Percentiles rank a stretch among this genome's conserved stretches.
Conservation (phyloP, 2,329 filamentous ascomycete genomes). For the Diaporthe amygdali region DNA sequence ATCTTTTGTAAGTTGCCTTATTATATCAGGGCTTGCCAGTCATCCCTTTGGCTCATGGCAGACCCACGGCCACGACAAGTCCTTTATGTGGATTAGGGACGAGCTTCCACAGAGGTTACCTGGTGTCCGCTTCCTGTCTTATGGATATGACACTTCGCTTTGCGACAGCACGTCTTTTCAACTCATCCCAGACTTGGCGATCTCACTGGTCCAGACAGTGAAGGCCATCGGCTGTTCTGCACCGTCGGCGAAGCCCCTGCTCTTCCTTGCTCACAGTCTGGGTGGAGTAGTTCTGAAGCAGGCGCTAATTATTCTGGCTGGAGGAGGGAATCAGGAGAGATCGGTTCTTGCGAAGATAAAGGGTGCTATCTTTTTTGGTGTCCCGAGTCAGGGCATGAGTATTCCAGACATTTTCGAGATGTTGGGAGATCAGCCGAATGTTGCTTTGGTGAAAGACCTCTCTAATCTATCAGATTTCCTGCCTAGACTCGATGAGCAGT, state of each 20-base stretch:
- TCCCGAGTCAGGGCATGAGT: slow-evolving; percentile 31
- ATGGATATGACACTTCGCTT: slow-evolving; percentile 34
- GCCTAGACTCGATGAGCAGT: slow-evolving; percentile 23
- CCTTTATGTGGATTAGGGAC: slow-evolving; percentile 36
- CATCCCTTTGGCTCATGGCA: slow-evolving; percentile 27
- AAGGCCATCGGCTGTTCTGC: slow-evolving; percentile 26
- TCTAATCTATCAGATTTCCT: slow-evolving; percentile 26
- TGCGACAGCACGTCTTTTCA: slow-evolving; percentile 30
- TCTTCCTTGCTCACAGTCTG: slow-evolving; percentile 35
- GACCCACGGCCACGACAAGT: slow-evolving; percentile 18
- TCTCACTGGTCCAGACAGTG: slow-evolving; percentile 26
- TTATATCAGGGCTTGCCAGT: slow-evolving; percentile 21
- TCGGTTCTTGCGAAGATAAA: slow-evolving; percentile 20
- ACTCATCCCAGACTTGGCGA: slow-evolving; percentile 30
- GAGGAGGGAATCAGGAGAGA: background rate
- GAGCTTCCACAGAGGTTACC: slow-evolving; percentile 28
- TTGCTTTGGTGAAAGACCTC: slow-evolving; percentile 28
- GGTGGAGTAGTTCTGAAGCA: slow-evolving; percentile 34
- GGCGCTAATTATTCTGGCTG: slow-evolving; percentile 27
- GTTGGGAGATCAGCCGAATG: background rate
- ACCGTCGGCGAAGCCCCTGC: slow-evolving; percentile 27
- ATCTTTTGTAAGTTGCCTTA: slow-evolving; percentile 5
- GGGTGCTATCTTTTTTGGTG: slow-evolving; percentile 32
- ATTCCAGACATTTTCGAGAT: background rate
- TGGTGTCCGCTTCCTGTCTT: slow-evolving; percentile 27